Evolutionary conservation across 768 basidiomycete genomes (phyloP).

Genomic region (Chalciporus sphaerocephalus): DNA sequence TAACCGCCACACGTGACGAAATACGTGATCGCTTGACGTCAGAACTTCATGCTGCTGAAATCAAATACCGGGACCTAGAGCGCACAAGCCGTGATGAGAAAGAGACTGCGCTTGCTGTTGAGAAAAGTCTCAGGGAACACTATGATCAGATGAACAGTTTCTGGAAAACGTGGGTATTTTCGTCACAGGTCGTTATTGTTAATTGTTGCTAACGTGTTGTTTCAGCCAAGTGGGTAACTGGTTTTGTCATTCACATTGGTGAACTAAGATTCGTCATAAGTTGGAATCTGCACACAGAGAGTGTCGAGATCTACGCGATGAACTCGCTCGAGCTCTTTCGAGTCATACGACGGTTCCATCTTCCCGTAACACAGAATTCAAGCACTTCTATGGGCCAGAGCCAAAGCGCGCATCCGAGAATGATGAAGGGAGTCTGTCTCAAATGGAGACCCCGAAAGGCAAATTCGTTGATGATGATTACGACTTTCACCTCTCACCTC

Average conservation of each 20-base stretch:
- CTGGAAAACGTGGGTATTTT: slow-evolving; percentile 34
- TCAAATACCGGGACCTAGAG: slow-evolving; percentile 40
- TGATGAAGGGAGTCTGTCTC: slow-evolving; percentile 12
- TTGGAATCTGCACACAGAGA: slow-evolving; percentile 23
- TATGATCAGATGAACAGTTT: slow-evolving; percentile 43
- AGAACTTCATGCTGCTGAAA: slow-evolving; percentile 35
- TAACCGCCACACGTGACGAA: slow-evolving; percentile 31
- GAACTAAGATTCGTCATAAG: slow-evolving; percentile 12
- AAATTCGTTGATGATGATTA: slow-evolving; percentile 25
- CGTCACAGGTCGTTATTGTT: slow-evolving; percentile 4
- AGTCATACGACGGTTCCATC: slow-evolving; percentile 4
- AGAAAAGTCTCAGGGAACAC: slow-evolving; percentile 52
- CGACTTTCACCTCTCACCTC: slow-evolving; percentile 32
- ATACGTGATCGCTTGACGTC: slow-evolving; percentile 28
- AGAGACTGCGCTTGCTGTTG: slow-evolving; percentile 47
- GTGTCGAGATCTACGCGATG: slow-evolving; percentile 27
- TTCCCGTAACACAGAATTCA: slow-evolving; percentile 16
- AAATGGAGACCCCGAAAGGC: slow-evolving; percentile 17
- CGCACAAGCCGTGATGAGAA: slow-evolving; percentile 44
- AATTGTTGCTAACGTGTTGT: slow-evolving; percentile 16
- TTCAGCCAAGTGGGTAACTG: slow-evolving; percentile 34
- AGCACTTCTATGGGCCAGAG: slow-evolving; percentile 22
- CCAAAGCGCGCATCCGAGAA: slow-evolving; percentile 18
- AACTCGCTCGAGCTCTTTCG: slow-evolving; percentile 23
- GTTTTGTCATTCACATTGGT: slow-evolving; percentile 1